phyloP scores from a whole-genome alignment of 306 rosid species.

The Corylus americana region DNA sequence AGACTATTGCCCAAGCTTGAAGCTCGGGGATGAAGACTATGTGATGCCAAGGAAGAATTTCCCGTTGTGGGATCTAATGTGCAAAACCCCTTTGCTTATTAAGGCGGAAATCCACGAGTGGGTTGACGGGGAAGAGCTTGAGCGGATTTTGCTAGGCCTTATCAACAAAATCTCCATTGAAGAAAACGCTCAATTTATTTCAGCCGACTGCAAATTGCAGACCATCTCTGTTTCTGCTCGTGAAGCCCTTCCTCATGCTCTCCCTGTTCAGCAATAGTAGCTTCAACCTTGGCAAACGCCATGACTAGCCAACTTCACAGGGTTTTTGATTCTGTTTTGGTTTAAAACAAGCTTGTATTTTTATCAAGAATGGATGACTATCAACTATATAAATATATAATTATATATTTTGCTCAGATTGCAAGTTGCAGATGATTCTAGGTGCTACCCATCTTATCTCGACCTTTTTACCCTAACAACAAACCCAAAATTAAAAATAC shows the following conservation, averaged over 20 bases:
- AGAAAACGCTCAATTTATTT: constrained; percentile 26
- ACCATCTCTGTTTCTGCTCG: constrained; percentile 32
- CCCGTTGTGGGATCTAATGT: constrained; percentile 59
- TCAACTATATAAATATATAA: not conserved
- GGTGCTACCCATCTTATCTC: not conserved
- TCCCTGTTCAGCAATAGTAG: constrained; percentile 39
- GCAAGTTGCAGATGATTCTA: not conserved
- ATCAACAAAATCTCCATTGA: constrained; percentile 39
- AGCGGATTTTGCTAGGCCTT: constrained; percentile 29
- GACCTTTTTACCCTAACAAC: not conserved
- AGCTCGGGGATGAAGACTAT: constrained; percentile 44
- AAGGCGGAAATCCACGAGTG: constrained; percentile 63
- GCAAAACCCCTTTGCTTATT: constrained; percentile 41
- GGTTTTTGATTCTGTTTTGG: not conserved
- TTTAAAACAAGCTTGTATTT: not conserved
- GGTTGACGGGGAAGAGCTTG: constrained; percentile 53
- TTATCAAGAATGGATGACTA: not conserved
- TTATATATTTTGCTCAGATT: not conserved
- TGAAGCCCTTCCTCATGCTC: constrained; percentile 47
- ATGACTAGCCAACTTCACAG: not conserved
- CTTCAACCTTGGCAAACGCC: not conserved
- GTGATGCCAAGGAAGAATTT: constrained; percentile 72
- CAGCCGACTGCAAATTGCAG: constrained; percentile 55
- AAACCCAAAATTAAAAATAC: no score
- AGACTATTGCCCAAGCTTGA: constrained; percentile 64